Conservation (phyloP, 192 early-diverging fungal genomes). For the Coemansia sp. region DNA sequence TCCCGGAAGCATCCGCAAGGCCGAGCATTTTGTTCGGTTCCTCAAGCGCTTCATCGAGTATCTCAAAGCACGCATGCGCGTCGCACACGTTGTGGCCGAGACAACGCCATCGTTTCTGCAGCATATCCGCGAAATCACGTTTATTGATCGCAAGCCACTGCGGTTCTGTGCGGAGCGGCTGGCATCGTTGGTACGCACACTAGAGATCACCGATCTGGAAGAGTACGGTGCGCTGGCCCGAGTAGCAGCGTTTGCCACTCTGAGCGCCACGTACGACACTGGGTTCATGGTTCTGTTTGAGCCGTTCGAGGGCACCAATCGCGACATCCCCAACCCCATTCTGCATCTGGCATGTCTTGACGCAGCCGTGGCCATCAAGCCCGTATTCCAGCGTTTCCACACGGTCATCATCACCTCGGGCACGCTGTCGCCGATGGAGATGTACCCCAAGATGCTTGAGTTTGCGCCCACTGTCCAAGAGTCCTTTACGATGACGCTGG, state of each 20-base stretch:
- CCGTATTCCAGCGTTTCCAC: conserved; percentile 94
- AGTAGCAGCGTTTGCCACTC: conserved; percentile 91
- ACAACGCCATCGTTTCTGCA: conserved; percentile 89
- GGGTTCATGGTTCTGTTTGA: conserved; percentile 96
- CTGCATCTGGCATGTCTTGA: conserved; percentile 94
- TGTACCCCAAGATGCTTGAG: conserved; percentile 93
- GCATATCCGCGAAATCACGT: conserved; percentile 92
- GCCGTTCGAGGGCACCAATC: conserved; percentile 91
- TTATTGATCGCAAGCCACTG: conserved; percentile 90
- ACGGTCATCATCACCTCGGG: conserved; percentile 98
- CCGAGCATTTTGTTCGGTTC: conserved; percentile 98
- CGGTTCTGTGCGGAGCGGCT: conserved; percentile 94
- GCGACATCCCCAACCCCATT: conserved; percentile 92
- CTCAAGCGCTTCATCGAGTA: conserved; percentile 96
- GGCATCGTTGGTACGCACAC: conserved; percentile 81
- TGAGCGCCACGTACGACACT: conserved; percentile 93
- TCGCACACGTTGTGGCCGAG: conserved; percentile 97
- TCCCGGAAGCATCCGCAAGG: conserved; percentile 94
- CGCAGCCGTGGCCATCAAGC: conserved; percentile 92
- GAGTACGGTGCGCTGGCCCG: conserved; percentile 77
- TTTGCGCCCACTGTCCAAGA: conserved; percentile 85
- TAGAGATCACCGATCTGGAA: conserved; percentile 91
- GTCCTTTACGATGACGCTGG: conserved; percentile 96
- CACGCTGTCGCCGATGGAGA: conserved; percentile 97
- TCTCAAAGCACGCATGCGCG: conserved; percentile 93